Evolutionary conservation across 2,329 filamentous ascomycete species (phyloP).

Genomic region (Hypoxylon sp.): DNA sequence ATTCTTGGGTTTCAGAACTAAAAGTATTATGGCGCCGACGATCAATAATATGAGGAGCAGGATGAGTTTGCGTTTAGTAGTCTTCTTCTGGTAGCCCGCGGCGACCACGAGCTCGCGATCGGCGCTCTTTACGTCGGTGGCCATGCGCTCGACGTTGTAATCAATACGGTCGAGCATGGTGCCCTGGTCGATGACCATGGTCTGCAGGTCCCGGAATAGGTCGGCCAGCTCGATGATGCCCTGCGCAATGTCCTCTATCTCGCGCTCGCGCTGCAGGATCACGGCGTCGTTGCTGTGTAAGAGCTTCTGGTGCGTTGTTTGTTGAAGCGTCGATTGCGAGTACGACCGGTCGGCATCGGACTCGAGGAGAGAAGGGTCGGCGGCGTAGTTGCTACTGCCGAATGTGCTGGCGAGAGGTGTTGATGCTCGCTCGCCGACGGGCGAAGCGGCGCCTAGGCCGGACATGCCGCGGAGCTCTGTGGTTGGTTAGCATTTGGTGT

Average conservation of each 20-base stretch:
- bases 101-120: slow-evolving; percentile 93
- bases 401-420: slow-evolving; percentile 60
- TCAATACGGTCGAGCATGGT: slow-evolving; percentile 95
- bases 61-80: slow-evolving; percentile 93
- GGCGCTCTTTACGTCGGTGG: slow-evolving; percentile 91
- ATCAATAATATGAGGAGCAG: slow-evolving; percentile 88
- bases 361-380: slow-evolving; percentile 88
- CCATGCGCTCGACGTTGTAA: slow-evolving; percentile 97
- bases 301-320: slow-evolving; percentile 77
- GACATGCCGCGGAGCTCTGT: slow-evolving; percentile 82
- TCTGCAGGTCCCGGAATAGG: slow-evolving; percentile 95
- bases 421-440: slow-evolving; percentile 66
- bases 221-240: slow-evolving; percentile 98
- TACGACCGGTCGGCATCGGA: slow-evolving; percentile 94
- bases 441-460: slow-evolving; percentile 67
- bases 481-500: slow-evolving; percentile 9
- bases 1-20: slow-evolving; percentile 83
- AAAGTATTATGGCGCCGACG: slow-evolving; percentile 86
- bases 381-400: slow-evolving; percentile 70
- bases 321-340: slow-evolving; percentile 84
- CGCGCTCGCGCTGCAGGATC: slow-evolving; percentile 92
- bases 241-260: slow-evolving; percentile 98
- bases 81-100: slow-evolving; percentile 88
- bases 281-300: slow-evolving; percentile 83
- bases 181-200: slow-evolving; percentile 94